Base-by-base conservation (phyloP, 805 yeast genomes). In the Saturnispora zaruensis region DNA sequence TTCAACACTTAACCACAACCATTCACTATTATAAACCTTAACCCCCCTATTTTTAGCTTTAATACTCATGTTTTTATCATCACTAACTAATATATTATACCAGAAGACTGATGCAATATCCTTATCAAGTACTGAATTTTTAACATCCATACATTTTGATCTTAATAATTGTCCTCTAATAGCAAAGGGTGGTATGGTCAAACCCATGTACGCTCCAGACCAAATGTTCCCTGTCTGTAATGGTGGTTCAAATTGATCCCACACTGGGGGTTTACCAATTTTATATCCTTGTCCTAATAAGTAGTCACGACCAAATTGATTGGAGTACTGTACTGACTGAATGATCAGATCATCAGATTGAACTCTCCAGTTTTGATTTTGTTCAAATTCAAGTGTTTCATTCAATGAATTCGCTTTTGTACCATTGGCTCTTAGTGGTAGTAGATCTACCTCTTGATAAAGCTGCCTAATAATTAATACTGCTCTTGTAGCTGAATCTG, bases 401-500 rank as follows among this genome's bases (percentile, higher is more conserved):
- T 82, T 83, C 52, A 84, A 72, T 40, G 82, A 80, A 5, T 78
- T 70, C 0, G 89, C 87, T 41, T 76, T 72, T 3, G 84, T 75
- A 38, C 89, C 90, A 57, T 84, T 84, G 56, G 82, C 81, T 57
- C 87, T 71, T 51, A 82, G 65, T 1, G 88, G 84, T 32, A 79
- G 52, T 36, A 83, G 70, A 46, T 74, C 75, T 44, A 72, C 70
- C 42, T 82, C 80, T 18, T 73, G 61, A 56, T 79, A 81, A 46
- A 85, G 66, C 58, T 83, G 89, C 53, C 90, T 70, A 38, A 84
- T 74, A 6, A 84, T 82, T 4, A 85, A 82, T 6, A 85, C 89
- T 1, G 89, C 85, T 46, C 95, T 67, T 0, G 91, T 84, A 0
- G 91, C 91, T 2, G 89, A 83, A 61, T 85, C 93, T 1, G 87